These are phyloP conservation scores for Alternaria consortialis DNA, from an alignment of 2,329 filamentous ascomycete species.

Conservation along the genomic window DNA sequence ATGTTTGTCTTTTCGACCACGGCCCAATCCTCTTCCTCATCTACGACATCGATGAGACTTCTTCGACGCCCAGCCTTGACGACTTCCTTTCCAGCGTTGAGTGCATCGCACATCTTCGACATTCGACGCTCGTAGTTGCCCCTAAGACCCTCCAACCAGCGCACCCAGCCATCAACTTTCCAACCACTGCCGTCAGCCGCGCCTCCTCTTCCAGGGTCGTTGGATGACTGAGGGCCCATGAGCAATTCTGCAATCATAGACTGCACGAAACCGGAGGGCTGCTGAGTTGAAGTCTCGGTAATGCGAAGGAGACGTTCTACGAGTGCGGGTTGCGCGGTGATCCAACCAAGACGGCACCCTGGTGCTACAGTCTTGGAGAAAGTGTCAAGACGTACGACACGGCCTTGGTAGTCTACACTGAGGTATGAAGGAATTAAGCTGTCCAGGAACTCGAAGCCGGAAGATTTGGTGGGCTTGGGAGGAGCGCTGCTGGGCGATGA, in stretches of 20 bases:
- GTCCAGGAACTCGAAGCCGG: constrained; percentile 81
- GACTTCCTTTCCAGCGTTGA: constrained; percentile 73
- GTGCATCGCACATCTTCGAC: constrained; percentile 76
- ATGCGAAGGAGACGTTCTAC: constrained; percentile 78
- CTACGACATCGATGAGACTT: constrained; percentile 41
- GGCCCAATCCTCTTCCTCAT: constrained; percentile 69
- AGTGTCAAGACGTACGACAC: constrained; percentile 88
- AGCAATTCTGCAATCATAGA: constrained; percentile 79
- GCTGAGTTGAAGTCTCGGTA: constrained; percentile 79
- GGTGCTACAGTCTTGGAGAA: constrained; percentile 94
- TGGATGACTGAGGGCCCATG: constrained; percentile 71
- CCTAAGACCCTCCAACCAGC: constrained; percentile 86
- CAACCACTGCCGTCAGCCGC: constrained; percentile 69
- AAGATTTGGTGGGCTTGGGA: constrained; percentile 59
- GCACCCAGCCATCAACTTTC: constrained; percentile 86
- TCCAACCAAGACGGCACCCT: constrained; percentile 88
- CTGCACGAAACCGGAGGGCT: constrained; percentile 91
- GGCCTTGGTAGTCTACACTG: constrained; percentile 81
- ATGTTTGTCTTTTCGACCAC: constrained; percentile 78
- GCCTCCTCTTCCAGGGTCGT: constrained; percentile 57
- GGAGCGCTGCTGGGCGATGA: constrained; percentile 57
- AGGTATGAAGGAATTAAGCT: constrained; percentile 85
- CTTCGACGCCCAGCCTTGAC: constrained; percentile 67
- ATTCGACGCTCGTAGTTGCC: constrained; percentile 87
- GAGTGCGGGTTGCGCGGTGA: constrained; percentile 82